Conservation (phyloP, 768 basidiomycete species). For the Macrolepiota albuminosa region DNA sequence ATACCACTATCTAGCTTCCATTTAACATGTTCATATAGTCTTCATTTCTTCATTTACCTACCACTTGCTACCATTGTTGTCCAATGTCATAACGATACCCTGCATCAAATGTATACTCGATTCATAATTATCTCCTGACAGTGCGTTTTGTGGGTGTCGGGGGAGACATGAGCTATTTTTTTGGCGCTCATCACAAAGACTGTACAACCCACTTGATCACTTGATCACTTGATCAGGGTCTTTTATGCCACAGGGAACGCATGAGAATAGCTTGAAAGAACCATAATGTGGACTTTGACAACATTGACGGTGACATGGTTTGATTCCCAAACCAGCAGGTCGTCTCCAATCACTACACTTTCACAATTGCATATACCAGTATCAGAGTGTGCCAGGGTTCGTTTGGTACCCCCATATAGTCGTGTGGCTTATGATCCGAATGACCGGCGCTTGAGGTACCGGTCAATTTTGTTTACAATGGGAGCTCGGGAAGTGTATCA, state of each 20-base stretch:
- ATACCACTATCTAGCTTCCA: constrained; percentile 14
- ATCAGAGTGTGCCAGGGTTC: too few species aligned
- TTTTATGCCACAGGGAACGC: not conserved
- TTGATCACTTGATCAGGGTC: not conserved
- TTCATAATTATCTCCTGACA: not conserved
- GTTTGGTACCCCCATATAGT: too few species aligned
- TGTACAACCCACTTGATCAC: not conserved
- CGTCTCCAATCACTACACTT: not conserved
- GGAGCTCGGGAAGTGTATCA: constrained; percentile 7
- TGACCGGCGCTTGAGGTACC: not conserved
- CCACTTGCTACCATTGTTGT: not conserved
- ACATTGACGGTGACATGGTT: not conserved
- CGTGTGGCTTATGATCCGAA: not conserved
- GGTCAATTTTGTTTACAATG: not conserved
- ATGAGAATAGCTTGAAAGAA: not conserved
- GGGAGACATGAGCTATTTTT: not conserved
- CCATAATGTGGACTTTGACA: not conserved
- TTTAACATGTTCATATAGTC: constrained; percentile 14
- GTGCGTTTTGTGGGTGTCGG: not conserved
- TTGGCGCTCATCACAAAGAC: not conserved
- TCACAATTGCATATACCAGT: not conserved
- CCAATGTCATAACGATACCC: constrained; percentile 11
- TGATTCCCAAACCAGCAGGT: not conserved
- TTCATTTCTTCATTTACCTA: constrained; percentile 6
- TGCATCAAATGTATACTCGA: not conserved